These are phyloP conservation scores for Ceratocystis colombiana DNA, from an alignment of 2,329 filamentous ascomycete species.

Conservation along the genomic window DNA sequence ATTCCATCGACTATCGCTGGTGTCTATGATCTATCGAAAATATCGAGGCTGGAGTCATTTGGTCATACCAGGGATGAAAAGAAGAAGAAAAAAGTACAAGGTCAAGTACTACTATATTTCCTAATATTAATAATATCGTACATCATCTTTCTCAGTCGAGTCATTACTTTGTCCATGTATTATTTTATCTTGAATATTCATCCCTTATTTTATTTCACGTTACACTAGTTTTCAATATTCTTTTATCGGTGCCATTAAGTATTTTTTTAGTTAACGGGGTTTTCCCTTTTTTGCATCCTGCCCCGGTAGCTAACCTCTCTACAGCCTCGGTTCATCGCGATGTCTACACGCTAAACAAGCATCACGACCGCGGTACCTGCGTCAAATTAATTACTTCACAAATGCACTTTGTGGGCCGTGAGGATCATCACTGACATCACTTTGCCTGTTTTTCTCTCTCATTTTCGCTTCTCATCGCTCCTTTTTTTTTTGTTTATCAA, in stretches of 20 bases:
- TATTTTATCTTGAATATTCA: neutral
- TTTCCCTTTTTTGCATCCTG: slow-evolving; percentile 5
- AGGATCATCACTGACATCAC: neutral
- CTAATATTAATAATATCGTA: neutral
- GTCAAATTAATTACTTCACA: neutral
- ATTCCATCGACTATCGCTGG: slow-evolving; percentile 42
- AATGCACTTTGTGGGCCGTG: neutral
- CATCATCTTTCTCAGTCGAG: too few species aligned
- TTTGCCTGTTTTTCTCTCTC: neutral
- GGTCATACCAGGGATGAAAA: too few species aligned
- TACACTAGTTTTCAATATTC: neutral
- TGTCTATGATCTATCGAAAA: slow-evolving; percentile 43
- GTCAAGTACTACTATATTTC: neutral
- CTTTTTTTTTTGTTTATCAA: neutral
- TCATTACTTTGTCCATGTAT: neutral
- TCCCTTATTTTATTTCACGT: neutral
- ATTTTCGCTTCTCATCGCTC: neutral
- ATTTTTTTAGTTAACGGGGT: neutral
- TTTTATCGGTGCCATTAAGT: neutral
- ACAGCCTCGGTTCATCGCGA: slow-evolving; percentile 24
- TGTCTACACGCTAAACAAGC: slow-evolving; percentile 7
- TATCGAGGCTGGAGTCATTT: slow-evolving; percentile 32
- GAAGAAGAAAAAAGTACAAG: too few species aligned
- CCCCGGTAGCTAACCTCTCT: slow-evolving; percentile 13
- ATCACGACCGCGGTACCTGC: slow-evolving; percentile 9